Percentiles rank a stretch among this genome's conserved stretches.
These are phyloP conservation scores for Diaporthe humulicola DNA, from an alignment of 2,329 filamentous ascomycete genomes.

Conservation along the genomic window DNA sequence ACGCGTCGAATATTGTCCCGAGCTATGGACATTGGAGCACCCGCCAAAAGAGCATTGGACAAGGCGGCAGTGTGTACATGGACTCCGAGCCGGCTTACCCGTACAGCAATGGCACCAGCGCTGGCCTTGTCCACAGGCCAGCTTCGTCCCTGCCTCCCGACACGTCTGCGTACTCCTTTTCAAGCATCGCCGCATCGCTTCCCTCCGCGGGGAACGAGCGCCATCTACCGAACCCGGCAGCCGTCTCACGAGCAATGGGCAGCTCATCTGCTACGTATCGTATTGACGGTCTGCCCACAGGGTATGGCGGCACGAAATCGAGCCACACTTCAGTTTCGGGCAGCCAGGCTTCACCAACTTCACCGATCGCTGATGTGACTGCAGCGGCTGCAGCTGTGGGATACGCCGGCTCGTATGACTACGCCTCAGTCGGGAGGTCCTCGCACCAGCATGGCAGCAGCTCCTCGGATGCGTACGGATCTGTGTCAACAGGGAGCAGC, in stretches of 20 bases:
- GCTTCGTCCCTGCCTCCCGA: conserved; percentile 46
- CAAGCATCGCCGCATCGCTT: conserved; percentile 56
- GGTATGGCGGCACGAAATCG: conserved; percentile 42
- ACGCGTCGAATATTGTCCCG: conserved; percentile 50
- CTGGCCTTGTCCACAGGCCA: conserved; percentile 53
- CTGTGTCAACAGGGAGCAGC: conserved; percentile 33
- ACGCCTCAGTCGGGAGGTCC: conserved; percentile 39
- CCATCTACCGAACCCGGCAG: conserved; percentile 52
- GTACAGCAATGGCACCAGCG: conserved; percentile 44
- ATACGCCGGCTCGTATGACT: conserved; percentile 37
- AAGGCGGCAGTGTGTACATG: conserved; percentile 49
- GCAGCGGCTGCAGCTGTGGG: conserved; percentile 37
- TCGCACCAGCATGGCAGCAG: conserved; percentile 40
- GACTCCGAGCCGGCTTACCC: conserved; percentile 52
- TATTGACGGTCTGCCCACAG: conserved; percentile 43
- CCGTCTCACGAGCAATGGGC: conserved; percentile 47
- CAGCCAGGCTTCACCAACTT: conserved; percentile 43
- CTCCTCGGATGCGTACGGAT: conserved; percentile 33
- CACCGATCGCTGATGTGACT: conserved; percentile 46
- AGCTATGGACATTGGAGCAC: conserved; percentile 43
- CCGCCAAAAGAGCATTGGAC: conserved; percentile 35
- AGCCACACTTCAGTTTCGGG: conserved; percentile 32
- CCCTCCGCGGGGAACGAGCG: conserved; percentile 49
- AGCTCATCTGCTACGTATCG: conserved; percentile 47
- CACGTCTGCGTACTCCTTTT: conserved; percentile 55